Base-by-base conservation (phyloP, 176 grass and related monocot species). In the Areca catechu region DNA sequence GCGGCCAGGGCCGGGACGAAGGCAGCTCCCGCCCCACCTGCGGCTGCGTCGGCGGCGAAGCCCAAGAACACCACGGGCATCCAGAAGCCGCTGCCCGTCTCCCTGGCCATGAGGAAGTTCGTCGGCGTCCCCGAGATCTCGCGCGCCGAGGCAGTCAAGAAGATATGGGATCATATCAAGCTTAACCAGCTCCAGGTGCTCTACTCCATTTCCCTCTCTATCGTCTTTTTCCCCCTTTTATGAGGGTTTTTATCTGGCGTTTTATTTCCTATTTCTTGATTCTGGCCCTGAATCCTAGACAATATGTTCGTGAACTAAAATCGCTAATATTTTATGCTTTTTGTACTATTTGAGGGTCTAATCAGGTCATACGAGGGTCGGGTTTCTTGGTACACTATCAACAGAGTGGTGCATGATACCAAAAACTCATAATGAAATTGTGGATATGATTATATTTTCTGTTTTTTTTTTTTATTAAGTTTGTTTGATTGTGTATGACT, bases 151-250 rank as follows among this genome's bases (percentile, higher is more conserved):
- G 86, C 50, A 47, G 0, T 80, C 25, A 89, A 85, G 84, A 74
- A 88, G 72, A 19, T 98, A 72, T 98, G 93, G 93, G 73, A 50
- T 3, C 70, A 98, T 56, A 80, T 98, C 93, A 98, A 98, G 81
- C 55, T 66, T 18, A 54, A 85, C 5, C 52, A 57, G 20, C 93
- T 98, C 29, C 93, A 98, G 93, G 93, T 98, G 72, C 10, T 16
- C 16, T 54, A 19, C 59, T 16, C 47, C 22, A 5, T 4, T 17
- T n/a, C 14, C 1, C 49, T 37, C 53, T 27, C 51, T 5, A 24
- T 10, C 19, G 5, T 16, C 3, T 28, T 14, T 24, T 9, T 3
- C 5, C 29, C 17, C 48, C 4, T 4, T 16, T 65, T 4, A 5
- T 28, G 5, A 28, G 1, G 34, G 9, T 12, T 37, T 37, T 37